phyloP scores from a whole-genome alignment of 176 grass and related monocot genomes.

The Lolium rigidum region DNA sequence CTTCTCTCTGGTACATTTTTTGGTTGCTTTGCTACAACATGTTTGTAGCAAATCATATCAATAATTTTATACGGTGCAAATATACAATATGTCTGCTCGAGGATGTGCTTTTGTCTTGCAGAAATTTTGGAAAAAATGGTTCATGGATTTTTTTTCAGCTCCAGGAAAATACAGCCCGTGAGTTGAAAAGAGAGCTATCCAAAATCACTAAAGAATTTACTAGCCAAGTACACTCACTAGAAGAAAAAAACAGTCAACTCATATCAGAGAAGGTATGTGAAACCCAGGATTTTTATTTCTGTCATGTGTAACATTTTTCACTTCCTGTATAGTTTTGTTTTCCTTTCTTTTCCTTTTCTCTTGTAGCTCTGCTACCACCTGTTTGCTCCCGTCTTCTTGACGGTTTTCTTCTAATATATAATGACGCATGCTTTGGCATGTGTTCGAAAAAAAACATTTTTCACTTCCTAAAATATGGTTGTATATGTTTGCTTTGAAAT shows the following conservation, averaged over 20 bases:
- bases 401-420: no score
- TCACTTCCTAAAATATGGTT: constrained; percentile 21
- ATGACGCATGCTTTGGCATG: no score
- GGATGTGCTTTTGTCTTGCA: background rate
- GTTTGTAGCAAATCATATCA: background rate
- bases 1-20: background rate
- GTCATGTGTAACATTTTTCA: constrained; percentile 17
- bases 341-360: no score
- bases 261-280: constrained; percentile 75
- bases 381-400: no score
- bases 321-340: background rate
- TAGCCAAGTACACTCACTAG: constrained; percentile 58
- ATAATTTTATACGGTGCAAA: background rate
- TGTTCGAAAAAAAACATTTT: background rate
- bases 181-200: constrained; percentile 59
- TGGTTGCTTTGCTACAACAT: background rate
- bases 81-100: background rate
- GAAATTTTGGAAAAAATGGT: constrained; percentile 5
- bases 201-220: constrained; percentile 61
- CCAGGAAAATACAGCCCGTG: constrained; percentile 62
- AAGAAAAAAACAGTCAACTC: constrained; percentile 59
- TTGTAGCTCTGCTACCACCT: no score
- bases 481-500: constrained; percentile 26
- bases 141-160: constrained; percentile 42
- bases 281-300: constrained; percentile 3